phyloP scores from a whole-genome alignment of 2,329 filamentous ascomycete genomes.

The Pseudogymnoascus sp. region DNA sequence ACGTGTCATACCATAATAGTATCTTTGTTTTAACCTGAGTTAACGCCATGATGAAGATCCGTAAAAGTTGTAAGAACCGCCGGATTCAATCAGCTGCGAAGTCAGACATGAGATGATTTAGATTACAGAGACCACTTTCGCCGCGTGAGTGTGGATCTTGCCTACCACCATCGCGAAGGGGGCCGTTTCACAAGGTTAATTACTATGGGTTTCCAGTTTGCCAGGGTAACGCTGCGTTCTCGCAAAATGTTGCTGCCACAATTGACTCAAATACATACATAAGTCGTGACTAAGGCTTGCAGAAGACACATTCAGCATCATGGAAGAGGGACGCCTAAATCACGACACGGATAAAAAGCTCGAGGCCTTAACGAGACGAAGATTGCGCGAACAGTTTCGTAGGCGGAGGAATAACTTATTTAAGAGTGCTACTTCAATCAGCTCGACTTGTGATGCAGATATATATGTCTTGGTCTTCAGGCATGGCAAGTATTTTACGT shows the following conservation, averaged over 20 bases:
- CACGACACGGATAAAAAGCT: background rate
- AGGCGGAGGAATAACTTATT: conserved; percentile 16
- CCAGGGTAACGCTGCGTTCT: background rate
- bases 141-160: background rate
- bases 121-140: background rate
- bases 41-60: conserved; percentile 10
- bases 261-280: background rate
- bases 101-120: background rate
- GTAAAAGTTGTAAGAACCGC: background rate
- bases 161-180: background rate
- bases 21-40: conserved; percentile 5
- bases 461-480: conserved; percentile 14
- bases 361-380: background rate
- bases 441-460: conserved; percentile 7
- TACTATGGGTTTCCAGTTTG: background rate
- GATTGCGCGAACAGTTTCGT: conserved; percentile 11
- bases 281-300: background rate
- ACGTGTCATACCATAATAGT: conserved; percentile 9
- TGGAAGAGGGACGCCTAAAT: background rate
- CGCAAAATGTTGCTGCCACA: background rate
- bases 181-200: background rate
- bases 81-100: background rate
- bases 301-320: background rate
- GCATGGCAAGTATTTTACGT: conserved; percentile 15
- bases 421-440: conserved; percentile 10